Evolutionary conservation across 495 filamentous ascomycete species (phyloP).

Genomic region (Penicillium manginii): DNA sequence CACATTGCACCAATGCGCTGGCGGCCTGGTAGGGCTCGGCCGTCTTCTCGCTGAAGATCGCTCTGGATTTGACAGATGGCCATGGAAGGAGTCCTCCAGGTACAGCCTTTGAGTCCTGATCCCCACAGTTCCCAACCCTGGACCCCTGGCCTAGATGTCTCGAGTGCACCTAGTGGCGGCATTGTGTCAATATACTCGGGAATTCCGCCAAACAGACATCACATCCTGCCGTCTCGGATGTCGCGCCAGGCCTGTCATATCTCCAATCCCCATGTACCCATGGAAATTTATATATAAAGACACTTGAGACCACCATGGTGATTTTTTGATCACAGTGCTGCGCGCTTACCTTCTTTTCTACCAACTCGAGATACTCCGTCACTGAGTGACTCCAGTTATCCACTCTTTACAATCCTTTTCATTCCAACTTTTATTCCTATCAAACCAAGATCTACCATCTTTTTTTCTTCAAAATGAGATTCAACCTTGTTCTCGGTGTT

Average conservation of each 20-base stretch:
- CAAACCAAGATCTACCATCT: slow-evolving; percentile 4
- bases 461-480: slow-evolving; percentile 39
- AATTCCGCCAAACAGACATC: not conserved
- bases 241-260: not conserved
- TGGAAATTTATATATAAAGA: slow-evolving; percentile 22
- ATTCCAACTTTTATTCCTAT: slow-evolving; percentile 2
- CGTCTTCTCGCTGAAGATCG: slow-evolving; percentile 4
- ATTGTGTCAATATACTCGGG: not conserved
- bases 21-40: slow-evolving; percentile 5
- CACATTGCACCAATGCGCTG: slow-evolving; percentile 14
- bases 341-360: slow-evolving; percentile 30
- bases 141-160: slow-evolving; percentile 16
- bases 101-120: slow-evolving; percentile 16
- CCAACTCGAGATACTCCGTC: slow-evolving; percentile 20
- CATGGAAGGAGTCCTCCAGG: not conserved
- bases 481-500: slow-evolving; percentile 33
- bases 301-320: slow-evolving; percentile 1
- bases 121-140: slow-evolving; percentile 12
- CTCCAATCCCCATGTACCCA: not conserved
- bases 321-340: slow-evolving; percentile 30
- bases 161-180: slow-evolving; percentile 8
- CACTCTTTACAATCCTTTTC: slow-evolving; percentile 24
- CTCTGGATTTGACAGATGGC: slow-evolving; percentile 14
- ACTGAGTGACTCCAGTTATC: slow-evolving; percentile 21
- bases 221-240: not conserved